phyloP scores from a whole-genome alignment of 2,329 filamentous ascomycete species.

The Botryosphaeria dothidea region DNA sequence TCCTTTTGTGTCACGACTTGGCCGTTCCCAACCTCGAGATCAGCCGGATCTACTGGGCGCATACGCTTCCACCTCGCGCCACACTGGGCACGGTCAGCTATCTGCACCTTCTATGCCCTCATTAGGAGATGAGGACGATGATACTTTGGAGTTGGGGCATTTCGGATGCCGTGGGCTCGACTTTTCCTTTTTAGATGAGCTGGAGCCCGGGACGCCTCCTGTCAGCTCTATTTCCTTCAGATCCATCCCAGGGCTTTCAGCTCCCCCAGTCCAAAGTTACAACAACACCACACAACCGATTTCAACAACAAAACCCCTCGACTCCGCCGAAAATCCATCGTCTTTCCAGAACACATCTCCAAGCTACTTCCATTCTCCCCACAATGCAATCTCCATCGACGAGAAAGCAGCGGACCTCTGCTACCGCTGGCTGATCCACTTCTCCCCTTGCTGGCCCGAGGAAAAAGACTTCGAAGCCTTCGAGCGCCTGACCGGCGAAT shows the following conservation, averaged over 20 bases:
- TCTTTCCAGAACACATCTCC: too few species aligned
- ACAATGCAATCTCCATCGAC: neutral
- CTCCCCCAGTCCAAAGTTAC: too few species aligned
- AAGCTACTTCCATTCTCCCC: neutral
- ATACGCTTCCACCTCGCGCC: too few species aligned
- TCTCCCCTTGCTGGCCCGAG: neutral
- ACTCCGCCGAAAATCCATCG: too few species aligned
- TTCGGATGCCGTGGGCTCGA: neutral
- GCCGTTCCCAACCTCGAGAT: neutral
- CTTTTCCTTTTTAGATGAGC: neutral
- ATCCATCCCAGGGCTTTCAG: neutral
- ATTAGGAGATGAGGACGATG: too few species aligned
- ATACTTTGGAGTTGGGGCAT: too few species aligned
- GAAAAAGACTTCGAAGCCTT: conserved; percentile 2
- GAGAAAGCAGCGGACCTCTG: neutral
- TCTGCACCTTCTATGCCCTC: too few species aligned
- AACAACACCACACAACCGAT: neutral
- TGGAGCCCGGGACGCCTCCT: too few species aligned
- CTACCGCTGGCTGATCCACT: neutral
- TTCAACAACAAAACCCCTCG: too few species aligned
- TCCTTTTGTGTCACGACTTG: neutral
- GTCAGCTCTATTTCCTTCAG: neutral
- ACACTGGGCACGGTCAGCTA: too few species aligned
- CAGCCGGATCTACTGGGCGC: neutral
- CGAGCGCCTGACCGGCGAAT: neutral